Evolutionary conservation across 2,329 filamentous ascomycete species (phyloP).

Genomic region (Lecanicillium sp.): DNA sequence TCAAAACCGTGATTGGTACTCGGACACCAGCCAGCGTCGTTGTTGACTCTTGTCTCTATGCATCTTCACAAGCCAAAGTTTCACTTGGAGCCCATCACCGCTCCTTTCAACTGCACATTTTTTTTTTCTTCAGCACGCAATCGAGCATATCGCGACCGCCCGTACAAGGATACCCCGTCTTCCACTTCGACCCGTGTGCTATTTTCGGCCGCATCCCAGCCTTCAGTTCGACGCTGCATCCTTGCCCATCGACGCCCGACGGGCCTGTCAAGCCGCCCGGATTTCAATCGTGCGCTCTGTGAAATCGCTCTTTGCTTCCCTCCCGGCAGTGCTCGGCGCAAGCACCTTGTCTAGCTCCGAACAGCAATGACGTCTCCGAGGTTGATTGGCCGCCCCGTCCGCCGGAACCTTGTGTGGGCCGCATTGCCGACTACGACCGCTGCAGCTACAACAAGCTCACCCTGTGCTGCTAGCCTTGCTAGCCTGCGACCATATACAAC

Average conservation of each 20-base stretch:
- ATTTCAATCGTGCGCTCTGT: no score
- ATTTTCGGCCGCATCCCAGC: background rate
- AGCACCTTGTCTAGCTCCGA: conserved; percentile 15
- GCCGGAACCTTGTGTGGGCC: conserved; percentile 22
- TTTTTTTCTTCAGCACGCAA: background rate
- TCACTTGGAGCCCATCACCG: conserved; percentile 12
- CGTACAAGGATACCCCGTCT: background rate
- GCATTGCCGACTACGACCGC: background rate
- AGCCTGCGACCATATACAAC: conserved; percentile 1
- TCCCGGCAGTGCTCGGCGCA: background rate
- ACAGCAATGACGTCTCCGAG: conserved; percentile 19
- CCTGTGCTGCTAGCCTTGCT: background rate
- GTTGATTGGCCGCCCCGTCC: conserved; percentile 24
- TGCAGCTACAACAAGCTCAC: background rate
- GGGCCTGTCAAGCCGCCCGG: no score
- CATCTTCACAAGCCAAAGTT: conserved; percentile 11
- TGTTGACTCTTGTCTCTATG: conserved; percentile 13
- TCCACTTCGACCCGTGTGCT: background rate
- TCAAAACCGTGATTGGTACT: no score
- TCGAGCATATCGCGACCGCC: background rate
- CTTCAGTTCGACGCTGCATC: background rate
- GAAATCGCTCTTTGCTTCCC: no score
- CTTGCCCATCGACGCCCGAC: no score
- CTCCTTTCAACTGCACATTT: conserved; percentile 6
- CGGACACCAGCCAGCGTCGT: background rate